Evolutionary conservation across 139 green algal genomes (phyloP).

Genomic region (Pleodorina starrii): DNA sequence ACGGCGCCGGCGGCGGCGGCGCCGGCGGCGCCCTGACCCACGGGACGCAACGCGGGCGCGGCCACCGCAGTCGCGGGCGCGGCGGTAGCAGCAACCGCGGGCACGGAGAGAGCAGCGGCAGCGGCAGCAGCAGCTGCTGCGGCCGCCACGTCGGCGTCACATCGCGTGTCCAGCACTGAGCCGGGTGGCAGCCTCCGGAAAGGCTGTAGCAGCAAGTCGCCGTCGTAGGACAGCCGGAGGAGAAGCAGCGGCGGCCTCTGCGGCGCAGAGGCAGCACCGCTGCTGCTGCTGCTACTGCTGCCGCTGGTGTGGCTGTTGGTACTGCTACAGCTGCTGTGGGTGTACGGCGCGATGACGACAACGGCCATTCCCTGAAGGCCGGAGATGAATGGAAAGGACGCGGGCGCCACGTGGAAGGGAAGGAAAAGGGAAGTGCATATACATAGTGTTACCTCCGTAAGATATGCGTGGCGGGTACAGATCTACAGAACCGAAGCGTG

Average conservation of each 20-base stretch:
- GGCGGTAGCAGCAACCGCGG: too few species aligned
- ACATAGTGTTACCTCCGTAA: background rate
- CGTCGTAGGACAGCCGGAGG: constrained; percentile 31
- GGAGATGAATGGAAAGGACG: too few species aligned
- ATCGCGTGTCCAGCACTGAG: background rate
- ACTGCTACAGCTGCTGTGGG: background rate
- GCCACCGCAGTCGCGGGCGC: too few species aligned
- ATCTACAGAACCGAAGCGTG: background rate
- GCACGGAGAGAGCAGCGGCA: too few species aligned
- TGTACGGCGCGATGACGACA: background rate
- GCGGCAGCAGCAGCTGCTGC: background rate
- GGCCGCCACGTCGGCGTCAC: background rate
- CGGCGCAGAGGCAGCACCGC: background rate
- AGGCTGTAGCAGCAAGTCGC: constrained; percentile 24
- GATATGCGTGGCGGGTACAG: background rate
- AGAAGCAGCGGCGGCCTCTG: background rate
- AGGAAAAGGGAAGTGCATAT: background rate
- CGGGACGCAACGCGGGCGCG: too few species aligned
- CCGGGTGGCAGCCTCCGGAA: background rate
- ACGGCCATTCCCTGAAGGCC: constrained; percentile 11
- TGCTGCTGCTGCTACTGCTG: background rate
- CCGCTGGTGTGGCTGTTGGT: too few species aligned
- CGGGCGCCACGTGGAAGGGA: too few species aligned
- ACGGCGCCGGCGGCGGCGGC: background rate
- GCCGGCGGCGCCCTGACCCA: too few species aligned